Evolutionary conservation across 2,329 filamentous ascomycete species (phyloP).

Genomic region (Graphiopsis chlorocephala): DNA sequence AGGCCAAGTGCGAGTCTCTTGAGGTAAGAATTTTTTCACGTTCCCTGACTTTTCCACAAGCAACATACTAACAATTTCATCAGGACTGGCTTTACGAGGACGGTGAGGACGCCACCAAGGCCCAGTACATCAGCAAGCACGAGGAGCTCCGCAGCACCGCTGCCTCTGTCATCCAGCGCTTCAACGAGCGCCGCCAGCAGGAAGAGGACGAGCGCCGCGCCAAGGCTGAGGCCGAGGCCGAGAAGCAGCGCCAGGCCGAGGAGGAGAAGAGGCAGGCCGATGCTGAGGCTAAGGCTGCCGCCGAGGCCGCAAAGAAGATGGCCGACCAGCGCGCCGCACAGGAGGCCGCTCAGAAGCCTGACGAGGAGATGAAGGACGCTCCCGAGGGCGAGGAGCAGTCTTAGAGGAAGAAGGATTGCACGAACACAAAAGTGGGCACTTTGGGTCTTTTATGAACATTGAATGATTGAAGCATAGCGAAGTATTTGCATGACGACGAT

Average conservation of each 20-base stretch:
- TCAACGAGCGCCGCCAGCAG: conserved; percentile 89
- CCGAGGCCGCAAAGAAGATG: conserved; percentile 52
- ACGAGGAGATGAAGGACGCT: conserved; percentile 62
- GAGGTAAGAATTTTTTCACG: conserved; percentile 64
- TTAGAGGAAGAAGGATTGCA: background rate
- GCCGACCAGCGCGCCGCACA: conserved; percentile 52
- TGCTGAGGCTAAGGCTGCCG: conserved; percentile 39
- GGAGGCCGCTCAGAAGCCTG: conserved; percentile 27
- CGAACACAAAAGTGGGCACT: conserved; percentile 3
- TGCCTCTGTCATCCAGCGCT: conserved; percentile 87
- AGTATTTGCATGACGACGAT: conserved; percentile 11
- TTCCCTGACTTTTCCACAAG: background rate
- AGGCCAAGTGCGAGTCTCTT: conserved; percentile 73
- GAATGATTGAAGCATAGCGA: conserved; percentile 13
- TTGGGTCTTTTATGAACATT: conserved; percentile 11
- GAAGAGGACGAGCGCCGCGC: conserved; percentile 72
- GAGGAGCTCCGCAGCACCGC: conserved; percentile 91
- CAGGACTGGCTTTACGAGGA: conserved; percentile 99
- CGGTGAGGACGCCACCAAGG: conserved; percentile 91
- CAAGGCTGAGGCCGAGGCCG: conserved; percentile 63
- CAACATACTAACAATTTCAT: background rate
- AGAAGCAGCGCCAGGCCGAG: conserved; percentile 61
- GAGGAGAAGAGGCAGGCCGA: conserved; percentile 60
- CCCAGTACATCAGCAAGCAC: conserved; percentile 88
- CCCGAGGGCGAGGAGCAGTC: conserved; percentile 32